Evolutionary conservation across 1,139 yeast genomes (phyloP), one percentile per base, ranked within the genome.

Genomic region (Blastobotrys petasosporus): DNA sequence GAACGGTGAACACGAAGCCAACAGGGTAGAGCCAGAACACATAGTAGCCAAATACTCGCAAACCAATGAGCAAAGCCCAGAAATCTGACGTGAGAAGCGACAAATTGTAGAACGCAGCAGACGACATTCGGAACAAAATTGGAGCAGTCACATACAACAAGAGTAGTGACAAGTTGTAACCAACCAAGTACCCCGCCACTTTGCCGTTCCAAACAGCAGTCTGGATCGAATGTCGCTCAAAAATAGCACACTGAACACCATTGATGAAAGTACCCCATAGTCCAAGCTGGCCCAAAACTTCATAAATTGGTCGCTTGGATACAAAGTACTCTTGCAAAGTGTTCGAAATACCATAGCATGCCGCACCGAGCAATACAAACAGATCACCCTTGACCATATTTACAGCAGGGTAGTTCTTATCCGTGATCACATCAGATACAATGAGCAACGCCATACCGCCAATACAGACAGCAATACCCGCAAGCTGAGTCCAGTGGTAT

Each of bases 21-120:
- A 70, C 67, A 5, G 74, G 74, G 52, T 70, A 70, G 23, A 70
- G 61, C 74, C 75, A 70, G 59, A 52, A 70, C 1, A 70, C 72
- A 32, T 59, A 58, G 58, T 71, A 70, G 15, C 71, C 70, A 56
- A 70, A 70, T 10, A 70, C 71, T 46, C 63, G 56, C 42, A 68
- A 59, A 12, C 75, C 75, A 36, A 71, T 65, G 16, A 70, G 50
- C 50, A 70, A 51, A 7, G 73, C 66, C 75, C 75, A 70, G 58
- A 70, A 70, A 52, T 70, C 74, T 29, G 69, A 62, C 10, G 75
- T 71, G 39, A 70, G 59, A 33, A 70, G 50, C 20, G 72, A 68
- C 46, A 70, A 54, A 56, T 70, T 70, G 60, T 70, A 70, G 51
- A 70, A 70, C 11, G 74, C 73, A 10, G 74, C 74, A 6, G 73